Percentiles rank a stretch among this genome's conserved stretches.
phyloP scores from a whole-genome alignment of 257 asterid genomes.

The Plantago ovata region DNA sequence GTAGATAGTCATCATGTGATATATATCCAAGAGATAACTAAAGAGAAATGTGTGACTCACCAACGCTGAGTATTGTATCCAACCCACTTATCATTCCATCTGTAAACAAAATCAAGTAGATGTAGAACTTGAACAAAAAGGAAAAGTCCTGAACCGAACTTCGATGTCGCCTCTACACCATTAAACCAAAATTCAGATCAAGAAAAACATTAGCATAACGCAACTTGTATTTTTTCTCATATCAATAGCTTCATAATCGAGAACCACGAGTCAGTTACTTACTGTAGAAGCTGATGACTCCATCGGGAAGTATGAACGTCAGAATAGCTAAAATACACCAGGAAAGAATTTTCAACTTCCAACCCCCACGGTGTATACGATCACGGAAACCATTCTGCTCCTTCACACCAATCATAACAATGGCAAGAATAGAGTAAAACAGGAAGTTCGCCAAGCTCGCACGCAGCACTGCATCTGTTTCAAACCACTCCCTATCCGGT shows the following conservation, averaged over 20 bases:
- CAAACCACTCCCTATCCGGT: slow-evolving; percentile 92
- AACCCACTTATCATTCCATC: slow-evolving; percentile 98
- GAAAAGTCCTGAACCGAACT: slow-evolving; percentile 90
- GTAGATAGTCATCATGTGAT: not conserved
- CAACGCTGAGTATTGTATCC: slow-evolving; percentile 88
- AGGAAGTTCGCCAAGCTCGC: slow-evolving; percentile 95
- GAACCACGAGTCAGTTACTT: slow-evolving; percentile 17
- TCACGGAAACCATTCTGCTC: slow-evolving; percentile 93
- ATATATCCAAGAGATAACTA: not conserved
- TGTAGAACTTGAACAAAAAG: slow-evolving; percentile 95
- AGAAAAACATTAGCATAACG: not conserved
- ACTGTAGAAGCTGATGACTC: slow-evolving; percentile 86
- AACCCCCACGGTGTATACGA: slow-evolving; percentile 83
- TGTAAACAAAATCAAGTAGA: slow-evolving; percentile 80
- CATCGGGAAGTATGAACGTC: slow-evolving; percentile 88
- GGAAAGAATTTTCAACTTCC: slow-evolving; percentile 90
- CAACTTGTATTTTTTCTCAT: not conserved
- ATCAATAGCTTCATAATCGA: not conserved
- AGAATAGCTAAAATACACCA: slow-evolving; percentile 86
- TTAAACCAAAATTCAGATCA: slow-evolving; percentile 15
- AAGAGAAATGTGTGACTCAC: slow-evolving; percentile 34
- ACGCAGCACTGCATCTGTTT: slow-evolving; percentile 90
- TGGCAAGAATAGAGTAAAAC: slow-evolving; percentile 74
- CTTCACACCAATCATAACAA: slow-evolving; percentile 82
- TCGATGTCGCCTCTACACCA: slow-evolving; percentile 76